Percentiles rank a stretch among this genome's conserved stretches.
These are phyloP conservation scores for Umbelopsis sp. DNA, from an alignment of 192 early-diverging fungal species.

Conservation along the genomic window DNA sequence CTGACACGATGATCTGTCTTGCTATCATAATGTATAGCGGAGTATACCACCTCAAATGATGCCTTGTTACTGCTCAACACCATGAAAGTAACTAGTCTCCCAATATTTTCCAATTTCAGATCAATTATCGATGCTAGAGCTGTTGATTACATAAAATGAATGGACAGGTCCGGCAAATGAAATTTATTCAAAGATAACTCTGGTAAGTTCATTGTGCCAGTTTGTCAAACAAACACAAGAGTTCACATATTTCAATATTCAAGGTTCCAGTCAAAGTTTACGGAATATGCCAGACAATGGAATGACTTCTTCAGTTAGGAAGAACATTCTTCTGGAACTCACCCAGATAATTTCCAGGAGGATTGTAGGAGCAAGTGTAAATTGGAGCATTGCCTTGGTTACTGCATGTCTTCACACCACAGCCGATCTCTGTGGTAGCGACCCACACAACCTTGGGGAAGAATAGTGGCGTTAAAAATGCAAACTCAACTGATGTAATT, in stretches of 20 bases:
- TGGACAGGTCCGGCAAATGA: background rate
- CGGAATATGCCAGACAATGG: background rate
- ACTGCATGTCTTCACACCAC: conserved; percentile 31
- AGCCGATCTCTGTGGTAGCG: conserved; percentile 33
- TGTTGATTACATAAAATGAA: too few relatives aligned
- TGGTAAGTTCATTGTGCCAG: background rate
- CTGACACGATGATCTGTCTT: too few relatives aligned
- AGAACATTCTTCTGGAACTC: conserved; percentile 9
- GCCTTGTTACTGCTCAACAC: too few relatives aligned
- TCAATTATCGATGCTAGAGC: too few relatives aligned
- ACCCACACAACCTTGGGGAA: conserved; percentile 35
- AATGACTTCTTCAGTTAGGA: background rate
- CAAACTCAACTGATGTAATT: background rate
- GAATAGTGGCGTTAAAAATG: background rate
- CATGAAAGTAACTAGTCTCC: too few relatives aligned
- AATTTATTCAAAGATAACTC: background rate
- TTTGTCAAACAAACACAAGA: background rate
- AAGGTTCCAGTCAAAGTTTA: too few relatives aligned
- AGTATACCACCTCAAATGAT: too few relatives aligned
- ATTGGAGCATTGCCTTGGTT: conserved; percentile 32
- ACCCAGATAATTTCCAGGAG: conserved; percentile 40
- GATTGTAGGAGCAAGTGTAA: conserved; percentile 46
- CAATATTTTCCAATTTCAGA: too few relatives aligned
- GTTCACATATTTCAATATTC: too few relatives aligned
- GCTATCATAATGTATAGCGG: too few relatives aligned